Base-by-base conservation (phyloP, 2,329 filamentous ascomycete genomes). In the Epicoccum nigrum region DNA sequence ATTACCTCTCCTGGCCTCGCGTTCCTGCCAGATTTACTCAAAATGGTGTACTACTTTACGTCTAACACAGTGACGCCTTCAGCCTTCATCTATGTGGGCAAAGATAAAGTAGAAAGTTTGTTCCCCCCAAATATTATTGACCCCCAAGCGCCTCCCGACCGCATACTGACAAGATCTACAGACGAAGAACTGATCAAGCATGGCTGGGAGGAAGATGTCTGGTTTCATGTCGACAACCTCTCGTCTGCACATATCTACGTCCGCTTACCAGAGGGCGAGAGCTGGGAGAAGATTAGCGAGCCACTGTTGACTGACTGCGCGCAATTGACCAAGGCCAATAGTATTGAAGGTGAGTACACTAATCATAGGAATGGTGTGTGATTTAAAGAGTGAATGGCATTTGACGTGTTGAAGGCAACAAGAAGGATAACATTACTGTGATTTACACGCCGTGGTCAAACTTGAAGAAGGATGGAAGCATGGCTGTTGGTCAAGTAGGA, bases 371-470 rank as follows among this genome's bases (percentile, higher is more conserved):
- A n/a, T 15, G 4, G 1, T 9, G 11, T 13, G 15, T 2, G 8
- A 1, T 15, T 4, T 2, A 4, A 20, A n/a, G n/a, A n/a, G n/a
- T 25, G 27, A 32, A 25, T 1, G 5, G 3, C 11, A 7, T 4
- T n/a, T 48, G 4, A 55, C 9, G 2, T 7, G 6, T 15, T 13
- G 5, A 52, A 92, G 89, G 94, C 58, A 99, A 99, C 80, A 99
- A 99, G 77, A 97, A 97, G 75, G 93, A 97, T 74, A 97, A 97
- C 75, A 81, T 99, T 66, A 96, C 92, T 13, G 75, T 99, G 68
- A 95, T 99, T 68, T 99, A 99, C 78, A 99, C 94, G 4, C 94
- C 94, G 6, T 97, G 94, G 92, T 89, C 90, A 35, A 99, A 99
- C 73, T 83, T 99, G 27, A 89, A 90, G 72, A 99, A 99, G 72